Conservation (phyloP, 768 basidiomycete genomes). For the Pluteus cervinus region DNA sequence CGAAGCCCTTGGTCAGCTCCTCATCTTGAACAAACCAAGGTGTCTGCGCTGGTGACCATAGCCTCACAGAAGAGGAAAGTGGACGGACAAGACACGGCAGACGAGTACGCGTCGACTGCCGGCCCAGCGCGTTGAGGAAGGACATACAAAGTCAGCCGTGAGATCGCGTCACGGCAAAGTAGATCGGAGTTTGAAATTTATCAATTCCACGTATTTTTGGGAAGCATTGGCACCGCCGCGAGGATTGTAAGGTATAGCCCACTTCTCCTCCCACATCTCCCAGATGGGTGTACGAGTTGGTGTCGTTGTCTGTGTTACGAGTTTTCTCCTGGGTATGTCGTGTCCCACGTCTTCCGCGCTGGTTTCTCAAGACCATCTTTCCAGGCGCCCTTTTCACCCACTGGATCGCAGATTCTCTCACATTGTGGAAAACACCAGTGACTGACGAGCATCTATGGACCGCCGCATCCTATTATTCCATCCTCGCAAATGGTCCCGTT, state of each 20-base stretch:
- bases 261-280: conserved; percentile 7
- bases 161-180: too few species aligned
- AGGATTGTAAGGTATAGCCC: conserved; percentile 2
- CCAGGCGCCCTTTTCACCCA: conserved; percentile 82
- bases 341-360: conserved; percentile 4
- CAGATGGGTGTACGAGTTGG: conserved; percentile 68
- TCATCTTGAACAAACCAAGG: conserved; percentile 70
- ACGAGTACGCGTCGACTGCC: too few species aligned
- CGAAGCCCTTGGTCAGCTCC: too few species aligned
- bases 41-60: conserved; percentile 15
- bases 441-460: conserved; percentile 84
- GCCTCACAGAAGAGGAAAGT: too few species aligned
- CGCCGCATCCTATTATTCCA: conserved; percentile 76
- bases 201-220: too few species aligned
- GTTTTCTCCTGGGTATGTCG: conserved; percentile 68
- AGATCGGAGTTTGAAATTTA: conserved; percentile 21
- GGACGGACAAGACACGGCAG: too few species aligned
- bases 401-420: conserved; percentile 91
- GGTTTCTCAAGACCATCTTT: conserved; percentile 3
- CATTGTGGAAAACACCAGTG: conserved; percentile 82
- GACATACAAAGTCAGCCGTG: too few species aligned
- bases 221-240: too few species aligned
- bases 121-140: too few species aligned
- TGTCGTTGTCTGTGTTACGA: conserved; percentile 70
- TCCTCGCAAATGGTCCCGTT: conserved; percentile 61